Evolutionary conservation across 805 yeast genomes (phyloP), one percentile per base, ranked within the genome.

Genomic region (Myxozyma neotropica): DNA sequence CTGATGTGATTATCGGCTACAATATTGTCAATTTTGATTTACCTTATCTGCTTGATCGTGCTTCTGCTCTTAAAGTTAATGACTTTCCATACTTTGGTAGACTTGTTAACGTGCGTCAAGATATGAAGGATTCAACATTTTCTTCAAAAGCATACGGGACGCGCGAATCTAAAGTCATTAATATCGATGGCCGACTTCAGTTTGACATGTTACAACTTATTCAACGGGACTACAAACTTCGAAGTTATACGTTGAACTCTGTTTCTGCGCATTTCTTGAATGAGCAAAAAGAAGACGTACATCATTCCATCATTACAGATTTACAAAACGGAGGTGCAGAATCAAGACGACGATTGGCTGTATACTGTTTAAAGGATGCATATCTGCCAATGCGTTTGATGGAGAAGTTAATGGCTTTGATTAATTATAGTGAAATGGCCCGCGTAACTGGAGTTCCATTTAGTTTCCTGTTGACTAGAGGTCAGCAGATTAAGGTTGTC

Each of bases 401-500:
- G 68, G 97, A 93, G 65, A 95, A 93, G 69, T 80, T 94, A 55
- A 95, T 94, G 99, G 91, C 97, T 68, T 78, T 94, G 61, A 96
- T 95, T 61, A 94, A 94, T 70, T 94, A 94, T 74, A 93, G 97
- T 0, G 99, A 94, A 75, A 94, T 94, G 99, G 97, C 99, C 1
- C 86, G 99, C 77, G 99, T 94, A 27, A 94, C 99, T 0, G 99
- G 99, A 66, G 98, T 94, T 10, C 99, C 99, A 0, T 90, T 94
- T 69, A 87, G 97, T 0, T 93, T 85, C 70, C 79, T 94, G 62
- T 76, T 94, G 45, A 73, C 95, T 15, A 82, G 99, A 71, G 99
- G 99, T 40, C 99, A 94, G 77, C 99, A 95, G 74, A 93, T 94
- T 73, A 94, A 94, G 73, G 99, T 94, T 70, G 85, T 94, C 51